phyloP scores from a whole-genome alignment of 139 green algal species.

The Chlorella sorokiniana region DNA sequence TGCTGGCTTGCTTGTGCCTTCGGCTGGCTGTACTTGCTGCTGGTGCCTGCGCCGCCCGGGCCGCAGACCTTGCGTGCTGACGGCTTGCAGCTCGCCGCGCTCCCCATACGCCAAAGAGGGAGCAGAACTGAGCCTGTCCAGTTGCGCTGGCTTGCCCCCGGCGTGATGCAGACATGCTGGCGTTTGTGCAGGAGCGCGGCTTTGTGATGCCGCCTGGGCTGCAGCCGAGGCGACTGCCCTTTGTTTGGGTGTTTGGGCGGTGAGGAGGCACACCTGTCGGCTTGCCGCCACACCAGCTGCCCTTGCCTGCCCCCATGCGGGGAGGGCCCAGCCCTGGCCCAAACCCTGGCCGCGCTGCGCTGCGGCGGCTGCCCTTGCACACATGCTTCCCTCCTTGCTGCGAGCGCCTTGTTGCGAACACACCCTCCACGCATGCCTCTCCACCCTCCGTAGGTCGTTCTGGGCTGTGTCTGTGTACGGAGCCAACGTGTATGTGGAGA shows the following conservation, averaged over 20 bases:
- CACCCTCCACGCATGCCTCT: no score
- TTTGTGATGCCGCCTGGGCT: background rate
- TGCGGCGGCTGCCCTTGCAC: no score
- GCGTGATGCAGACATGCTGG: constrained; percentile 13
- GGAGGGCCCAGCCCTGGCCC: background rate
- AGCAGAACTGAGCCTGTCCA: background rate
- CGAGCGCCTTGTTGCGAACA: no score
- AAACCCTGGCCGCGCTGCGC: background rate
- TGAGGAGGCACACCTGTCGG: background rate
- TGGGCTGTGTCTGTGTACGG: constrained; percentile 37
- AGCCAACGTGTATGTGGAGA: constrained; percentile 41
- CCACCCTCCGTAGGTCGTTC: constrained; percentile 6
- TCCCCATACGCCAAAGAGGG: no score
- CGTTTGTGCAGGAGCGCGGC: constrained; percentile 9
- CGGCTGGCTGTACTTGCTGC: no score
- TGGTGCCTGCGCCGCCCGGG: no score
- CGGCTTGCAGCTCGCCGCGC: no score
- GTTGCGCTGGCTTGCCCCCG: background rate
- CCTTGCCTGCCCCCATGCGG: background rate
- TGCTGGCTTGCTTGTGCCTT: no score
- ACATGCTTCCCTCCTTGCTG: background rate
- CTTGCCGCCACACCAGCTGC: no score
- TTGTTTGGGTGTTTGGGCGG: constrained; percentile 39
- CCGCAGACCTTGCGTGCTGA: background rate
- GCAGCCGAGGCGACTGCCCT: constrained; percentile 4